Conservation (phyloP, 23 red algal genomes). For the Gracilaria gracilis region DNA sequence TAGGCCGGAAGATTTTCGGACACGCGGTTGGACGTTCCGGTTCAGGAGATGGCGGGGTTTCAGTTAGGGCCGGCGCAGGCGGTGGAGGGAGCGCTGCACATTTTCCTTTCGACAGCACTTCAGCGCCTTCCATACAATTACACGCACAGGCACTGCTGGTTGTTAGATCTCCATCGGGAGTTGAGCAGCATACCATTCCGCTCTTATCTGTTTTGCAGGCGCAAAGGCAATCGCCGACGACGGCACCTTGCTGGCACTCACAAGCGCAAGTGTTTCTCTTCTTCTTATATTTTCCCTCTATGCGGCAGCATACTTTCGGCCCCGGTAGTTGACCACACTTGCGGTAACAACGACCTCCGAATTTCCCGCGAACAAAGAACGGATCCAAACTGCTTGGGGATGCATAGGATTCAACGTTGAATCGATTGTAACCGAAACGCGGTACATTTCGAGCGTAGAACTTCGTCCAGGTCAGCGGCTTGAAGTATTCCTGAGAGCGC, state of each 20-base stretch:
- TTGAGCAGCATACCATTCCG: no score
- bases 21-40: not conserved
- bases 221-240: not conserved
- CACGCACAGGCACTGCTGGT: no score
- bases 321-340: not conserved
- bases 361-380: not conserved
- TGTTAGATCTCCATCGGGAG: no score
- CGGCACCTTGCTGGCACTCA: not conserved
- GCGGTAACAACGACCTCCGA: not conserved
- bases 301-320: not conserved
- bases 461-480: not conserved
- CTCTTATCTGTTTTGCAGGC: not conserved
- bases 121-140: no score
- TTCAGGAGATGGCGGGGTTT: no score
- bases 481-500: not conserved
- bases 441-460: not conserved
- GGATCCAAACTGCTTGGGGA: not conserved
- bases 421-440: not conserved
- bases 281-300: not conserved
- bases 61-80: no score
- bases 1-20: not conserved
- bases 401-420: no score
- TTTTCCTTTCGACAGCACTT: not conserved
- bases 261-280: slow-evolving; percentile 1
- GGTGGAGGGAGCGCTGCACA: not conserved